Conservation (phyloP, 2,329 filamentous ascomycete genomes). For the Sclerotinia borealis region DNA sequence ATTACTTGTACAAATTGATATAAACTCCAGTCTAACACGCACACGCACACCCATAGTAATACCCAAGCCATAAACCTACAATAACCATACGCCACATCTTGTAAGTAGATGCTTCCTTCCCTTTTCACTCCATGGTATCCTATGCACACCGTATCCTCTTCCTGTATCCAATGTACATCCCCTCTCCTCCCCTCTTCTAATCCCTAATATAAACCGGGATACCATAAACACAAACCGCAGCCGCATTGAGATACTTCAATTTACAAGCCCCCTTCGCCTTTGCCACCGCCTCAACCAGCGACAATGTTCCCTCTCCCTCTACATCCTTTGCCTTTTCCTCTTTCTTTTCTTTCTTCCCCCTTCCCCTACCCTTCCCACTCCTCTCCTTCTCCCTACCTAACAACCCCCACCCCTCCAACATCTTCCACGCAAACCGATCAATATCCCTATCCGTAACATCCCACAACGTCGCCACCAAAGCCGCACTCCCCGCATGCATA, state of each 20-base stretch:
- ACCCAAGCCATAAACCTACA: background rate
- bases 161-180: background rate
- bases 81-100: background rate
- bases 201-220: conserved; percentile 64
- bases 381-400: conserved; percentile 31
- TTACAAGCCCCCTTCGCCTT: conserved; percentile 72
- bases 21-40: background rate
- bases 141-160: background rate
- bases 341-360: conserved; percentile 31
- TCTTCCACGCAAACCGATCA: conserved; percentile 76
- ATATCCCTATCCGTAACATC: conserved; percentile 98
- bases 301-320: conserved; percentile 38
- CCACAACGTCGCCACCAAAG: conserved; percentile 90
- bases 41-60: too few relatives aligned
- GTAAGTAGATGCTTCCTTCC: background rate
- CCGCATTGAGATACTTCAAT: conserved; percentile 86
- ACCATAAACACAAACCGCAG: conserved; percentile 89
- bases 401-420: conserved; percentile 85
- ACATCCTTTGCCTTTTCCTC: conserved; percentile 21
- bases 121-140: background rate
- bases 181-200: background rate
- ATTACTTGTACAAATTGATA: background rate
- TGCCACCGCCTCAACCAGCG: conserved; percentile 75
- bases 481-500: conserved; percentile 78
- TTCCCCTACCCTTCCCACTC: conserved; percentile 20